These are phyloP conservation scores for Ochromonas danica DNA, from an alignment of 108 stramenopile species.

Conservation along the genomic window DNA sequence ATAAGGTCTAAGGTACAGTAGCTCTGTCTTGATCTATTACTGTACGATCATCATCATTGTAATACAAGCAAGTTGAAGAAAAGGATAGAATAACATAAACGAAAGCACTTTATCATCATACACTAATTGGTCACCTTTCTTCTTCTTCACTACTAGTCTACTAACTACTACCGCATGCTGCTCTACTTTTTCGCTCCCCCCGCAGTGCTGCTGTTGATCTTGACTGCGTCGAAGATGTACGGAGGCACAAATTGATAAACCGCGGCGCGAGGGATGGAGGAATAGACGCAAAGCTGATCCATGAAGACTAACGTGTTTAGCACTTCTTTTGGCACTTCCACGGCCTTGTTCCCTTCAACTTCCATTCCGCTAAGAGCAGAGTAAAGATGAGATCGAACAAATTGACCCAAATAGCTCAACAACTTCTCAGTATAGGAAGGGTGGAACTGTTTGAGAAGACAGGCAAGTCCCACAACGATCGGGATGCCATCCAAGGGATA, in stretches of 20 bases:
- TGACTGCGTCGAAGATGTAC: constrained; percentile 50
- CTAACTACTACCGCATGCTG: too few relatives aligned
- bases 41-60: too few relatives aligned
- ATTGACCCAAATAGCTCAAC: constrained; percentile 61
- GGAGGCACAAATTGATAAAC: constrained; percentile 58
- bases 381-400: constrained; percentile 52
- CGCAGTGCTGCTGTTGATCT: too few relatives aligned
- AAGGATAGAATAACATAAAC: too few relatives aligned
- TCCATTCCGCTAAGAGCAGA: constrained; percentile 35
- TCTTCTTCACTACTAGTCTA: too few relatives aligned
- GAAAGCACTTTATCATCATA: too few relatives aligned
- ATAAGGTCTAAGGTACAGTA: too few relatives aligned
- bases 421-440: constrained; percentile 52
- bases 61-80: too few relatives aligned
- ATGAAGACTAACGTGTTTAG: constrained; percentile 49
- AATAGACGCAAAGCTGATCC: constrained; percentile 52
- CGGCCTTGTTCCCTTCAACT: constrained; percentile 34
- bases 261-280: constrained; percentile 44
- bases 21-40: too few relatives aligned
- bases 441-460: constrained; percentile 64
- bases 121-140: too few relatives aligned
- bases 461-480: constrained; percentile 55
- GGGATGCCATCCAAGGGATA: constrained; percentile 64
- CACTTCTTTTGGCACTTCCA: constrained; percentile 51
- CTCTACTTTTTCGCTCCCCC: too few relatives aligned